These are phyloP conservation scores for Nothopassalora personata DNA, from an alignment of 2,329 filamentous ascomycete genomes.

Conservation along the genomic window DNA sequence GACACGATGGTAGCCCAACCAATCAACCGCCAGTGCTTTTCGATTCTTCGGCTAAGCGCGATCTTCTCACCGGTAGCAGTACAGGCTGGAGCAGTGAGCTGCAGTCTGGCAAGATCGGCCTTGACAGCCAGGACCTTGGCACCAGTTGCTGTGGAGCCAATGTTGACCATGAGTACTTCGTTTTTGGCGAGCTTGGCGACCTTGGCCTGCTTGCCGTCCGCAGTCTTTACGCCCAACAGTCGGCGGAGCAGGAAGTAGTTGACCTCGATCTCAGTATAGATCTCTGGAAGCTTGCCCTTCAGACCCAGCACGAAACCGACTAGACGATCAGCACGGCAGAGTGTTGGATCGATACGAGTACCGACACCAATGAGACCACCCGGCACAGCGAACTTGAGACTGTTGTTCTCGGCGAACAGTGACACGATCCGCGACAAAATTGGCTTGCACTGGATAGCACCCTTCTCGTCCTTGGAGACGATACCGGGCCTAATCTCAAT, in stretches of 20 bases:
- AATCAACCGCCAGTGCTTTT: constrained; percentile 98
- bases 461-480: constrained; percentile 88
- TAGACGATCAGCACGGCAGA: constrained; percentile 97
- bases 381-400: constrained; percentile 95
- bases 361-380: constrained; percentile 98
- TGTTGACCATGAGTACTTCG: constrained; percentile 99
- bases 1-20: constrained; percentile 54
- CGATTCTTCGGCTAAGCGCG: constrained; percentile 88
- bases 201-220: constrained; percentile 98
- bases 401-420: constrained; percentile 95
- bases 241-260: constrained; percentile 98
- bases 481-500: constrained; percentile 99
- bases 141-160: constrained; percentile 93
- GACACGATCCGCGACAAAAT: constrained; percentile 95
- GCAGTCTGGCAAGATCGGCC: constrained; percentile 93
- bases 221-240: constrained; percentile 92
- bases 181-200: constrained; percentile 97
- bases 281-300: constrained; percentile 86
- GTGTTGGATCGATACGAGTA: constrained; percentile 92
- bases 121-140: constrained; percentile 96
- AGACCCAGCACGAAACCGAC: constrained; percentile 97
- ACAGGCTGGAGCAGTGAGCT: constrained; percentile 77
- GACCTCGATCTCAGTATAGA: constrained; percentile 97
- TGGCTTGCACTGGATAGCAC: constrained; percentile 90
- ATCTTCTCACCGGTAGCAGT: constrained; percentile 98